A percentile compares a stretch with the other conserved stretches of the same genome.
phyloP scores from a whole-genome alignment of 2,329 filamentous ascomycete genomes.

The Aspergillus sp. region DNA sequence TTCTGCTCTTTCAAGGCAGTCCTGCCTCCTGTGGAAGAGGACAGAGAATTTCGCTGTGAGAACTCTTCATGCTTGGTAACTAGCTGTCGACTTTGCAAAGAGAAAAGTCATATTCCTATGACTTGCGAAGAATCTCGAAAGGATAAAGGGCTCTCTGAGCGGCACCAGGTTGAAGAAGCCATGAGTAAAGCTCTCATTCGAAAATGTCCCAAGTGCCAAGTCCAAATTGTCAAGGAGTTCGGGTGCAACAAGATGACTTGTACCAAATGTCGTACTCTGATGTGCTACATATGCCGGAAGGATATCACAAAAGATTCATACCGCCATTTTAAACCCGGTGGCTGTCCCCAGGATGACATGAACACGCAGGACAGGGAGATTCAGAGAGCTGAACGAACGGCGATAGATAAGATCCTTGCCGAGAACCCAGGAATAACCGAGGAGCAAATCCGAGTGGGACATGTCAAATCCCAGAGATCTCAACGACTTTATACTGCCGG shows the following conservation, averaged over 20 bases:
- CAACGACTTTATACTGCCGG: neutral
- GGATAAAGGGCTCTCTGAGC: constrained; percentile 60
- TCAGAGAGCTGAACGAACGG: constrained; percentile 27
- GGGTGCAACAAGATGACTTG: constrained; percentile 88
- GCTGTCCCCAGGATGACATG: constrained; percentile 22
- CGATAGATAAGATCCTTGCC: constrained; percentile 28
- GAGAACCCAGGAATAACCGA: constrained; percentile 24
- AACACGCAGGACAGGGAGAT: constrained; percentile 23
- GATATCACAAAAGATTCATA: constrained; percentile 61
- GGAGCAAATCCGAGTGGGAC: constrained; percentile 20
- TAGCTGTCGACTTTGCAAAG: constrained; percentile 68
- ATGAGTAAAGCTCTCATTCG: constrained; percentile 79
- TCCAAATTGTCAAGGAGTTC: constrained; percentile 73
- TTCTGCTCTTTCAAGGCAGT: constrained; percentile 81
- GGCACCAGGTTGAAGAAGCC: constrained; percentile 75
- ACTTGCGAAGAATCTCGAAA: constrained; percentile 66
- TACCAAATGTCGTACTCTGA: constrained; percentile 54
- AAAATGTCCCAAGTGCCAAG: constrained; percentile 64
- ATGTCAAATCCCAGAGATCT: neutral
- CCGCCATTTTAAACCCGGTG: constrained; percentile 65
- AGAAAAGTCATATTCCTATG: constrained; percentile 68
- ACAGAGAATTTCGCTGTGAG: constrained; percentile 73
- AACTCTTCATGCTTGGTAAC: constrained; percentile 63
- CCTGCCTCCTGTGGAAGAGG: constrained; percentile 63
- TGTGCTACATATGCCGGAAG: constrained; percentile 65